phyloP scores from a whole-genome alignment of 345 rosid genomes.

The Litchi chinensis region DNA sequence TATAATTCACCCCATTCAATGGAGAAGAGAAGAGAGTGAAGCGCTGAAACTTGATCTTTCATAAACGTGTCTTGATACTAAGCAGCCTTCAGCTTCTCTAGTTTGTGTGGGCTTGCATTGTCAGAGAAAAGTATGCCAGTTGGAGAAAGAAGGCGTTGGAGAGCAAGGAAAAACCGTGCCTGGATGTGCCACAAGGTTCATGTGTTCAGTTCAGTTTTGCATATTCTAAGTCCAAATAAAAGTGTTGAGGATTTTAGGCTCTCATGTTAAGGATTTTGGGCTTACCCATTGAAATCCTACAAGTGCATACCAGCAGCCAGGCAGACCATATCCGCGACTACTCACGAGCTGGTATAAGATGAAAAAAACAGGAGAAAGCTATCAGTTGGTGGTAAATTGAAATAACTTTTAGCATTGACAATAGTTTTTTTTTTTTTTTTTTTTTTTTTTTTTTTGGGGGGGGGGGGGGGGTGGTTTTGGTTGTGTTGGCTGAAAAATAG shows the following conservation, averaged over 20 bases:
- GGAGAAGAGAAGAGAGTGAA: background rate
- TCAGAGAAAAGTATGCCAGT: slow-evolving; percentile 55
- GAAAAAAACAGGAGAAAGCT: too few relatives aligned
- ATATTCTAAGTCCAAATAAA: background rate
- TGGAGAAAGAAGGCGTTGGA: slow-evolving; percentile 59
- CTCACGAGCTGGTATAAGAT: too few relatives aligned
- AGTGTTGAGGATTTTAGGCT: slow-evolving; percentile 19
- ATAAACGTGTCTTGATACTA: slow-evolving; percentile 23
- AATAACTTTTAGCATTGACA: background rate
- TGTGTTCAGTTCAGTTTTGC: background rate
- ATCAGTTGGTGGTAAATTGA: too few relatives aligned
- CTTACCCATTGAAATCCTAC: slow-evolving; percentile 86
- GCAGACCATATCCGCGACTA: too few relatives aligned
- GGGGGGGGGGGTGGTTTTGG: too few relatives aligned
- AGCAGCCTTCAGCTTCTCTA: slow-evolving; percentile 49
- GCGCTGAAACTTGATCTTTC: background rate
- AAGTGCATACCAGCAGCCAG: slow-evolving; percentile 71
- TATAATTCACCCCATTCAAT: background rate
- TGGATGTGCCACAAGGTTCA: slow-evolving; percentile 26
- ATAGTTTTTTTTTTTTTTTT: too few relatives aligned
- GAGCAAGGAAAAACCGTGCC: slow-evolving; percentile 63
- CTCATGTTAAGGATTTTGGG: too few relatives aligned
- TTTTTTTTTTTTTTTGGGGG: too few relatives aligned
- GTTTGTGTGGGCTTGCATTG: slow-evolving; percentile 35
- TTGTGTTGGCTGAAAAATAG: background rate